Percentiles rank a stretch among this genome's conserved stretches.
Evolutionary conservation across 768 basidiomycete genomes (phyloP).

Genomic region (Serendipita indica): DNA sequence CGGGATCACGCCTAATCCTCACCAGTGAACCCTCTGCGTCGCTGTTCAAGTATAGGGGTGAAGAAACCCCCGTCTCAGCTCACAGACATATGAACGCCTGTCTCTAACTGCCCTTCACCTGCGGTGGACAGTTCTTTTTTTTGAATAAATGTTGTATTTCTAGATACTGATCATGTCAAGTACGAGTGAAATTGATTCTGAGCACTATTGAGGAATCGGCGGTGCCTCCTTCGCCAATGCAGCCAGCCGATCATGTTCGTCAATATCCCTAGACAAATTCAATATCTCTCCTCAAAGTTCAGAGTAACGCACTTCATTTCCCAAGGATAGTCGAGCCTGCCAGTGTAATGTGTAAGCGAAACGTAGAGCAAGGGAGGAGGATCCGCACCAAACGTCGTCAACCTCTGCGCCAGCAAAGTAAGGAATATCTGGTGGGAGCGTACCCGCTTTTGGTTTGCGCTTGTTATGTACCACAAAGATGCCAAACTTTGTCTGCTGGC

Average conservation of each 20-base stretch:
- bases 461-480: constrained; percentile 96
- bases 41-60: no score
- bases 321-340: constrained; percentile 77
- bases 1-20: no score
- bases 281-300: not conserved
- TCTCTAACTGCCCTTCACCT: no score
- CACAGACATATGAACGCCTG: no score
- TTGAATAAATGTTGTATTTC: no score
- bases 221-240: constrained; percentile 29
- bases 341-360: constrained; percentile 11
- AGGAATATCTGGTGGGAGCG: constrained; percentile 52
- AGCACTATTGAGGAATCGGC: no score
- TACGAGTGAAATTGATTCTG: no score
- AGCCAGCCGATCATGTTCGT: constrained; percentile 56
- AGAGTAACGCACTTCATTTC: constrained; percentile 44
- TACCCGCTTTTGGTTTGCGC: constrained; percentile 67
- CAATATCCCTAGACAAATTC: constrained; percentile 57
- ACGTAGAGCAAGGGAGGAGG: constrained; percentile 8
- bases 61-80: no score
- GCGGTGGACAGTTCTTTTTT: no score
- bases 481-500: constrained; percentile 64
- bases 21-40: no score
- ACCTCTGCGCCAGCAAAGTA: constrained; percentile 78
- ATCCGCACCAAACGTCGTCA: constrained; percentile 49
- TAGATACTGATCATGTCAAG: no score